Evolutionary conservation across 2,329 filamentous ascomycete species (phyloP).

Genomic region (Septoria linicola): DNA sequence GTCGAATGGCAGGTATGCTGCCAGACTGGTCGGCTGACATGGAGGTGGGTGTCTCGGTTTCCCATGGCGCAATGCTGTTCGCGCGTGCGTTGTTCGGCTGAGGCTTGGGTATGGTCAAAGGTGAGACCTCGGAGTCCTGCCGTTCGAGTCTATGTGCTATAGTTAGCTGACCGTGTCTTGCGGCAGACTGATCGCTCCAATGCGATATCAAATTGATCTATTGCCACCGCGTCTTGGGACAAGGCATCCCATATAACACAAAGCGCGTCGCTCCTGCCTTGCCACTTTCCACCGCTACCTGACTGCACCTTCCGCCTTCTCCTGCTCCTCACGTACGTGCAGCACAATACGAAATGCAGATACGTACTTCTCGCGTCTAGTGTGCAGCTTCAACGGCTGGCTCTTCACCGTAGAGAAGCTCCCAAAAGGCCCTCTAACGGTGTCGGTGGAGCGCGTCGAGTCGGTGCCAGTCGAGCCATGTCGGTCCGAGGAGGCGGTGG

Average conservation of each 20-base stretch:
- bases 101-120: conserved; percentile 38
- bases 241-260: too few relatives aligned
- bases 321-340: too few relatives aligned
- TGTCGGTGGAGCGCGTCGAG: conserved; percentile 66
- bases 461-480: conserved; percentile 65
- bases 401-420: conserved; percentile 24
- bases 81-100: conserved; percentile 48
- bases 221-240: too few relatives aligned
- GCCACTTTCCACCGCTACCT: background rate
- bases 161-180: conserved; percentile 30
- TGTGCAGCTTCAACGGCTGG: conserved; percentile 40
- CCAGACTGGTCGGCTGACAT: conserved; percentile 45
- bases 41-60: conserved; percentile 38
- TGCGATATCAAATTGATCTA: too few relatives aligned
- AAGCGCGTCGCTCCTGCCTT: background rate
- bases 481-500: conserved; percentile 51
- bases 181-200: conserved; percentile 15
- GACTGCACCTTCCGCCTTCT: too few relatives aligned
- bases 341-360: conserved; percentile 5
- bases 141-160: conserved; percentile 42
- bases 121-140: conserved; percentile 47
- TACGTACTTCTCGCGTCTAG: conserved; percentile 49
- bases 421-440: conserved; percentile 54
- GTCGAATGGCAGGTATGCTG: conserved; percentile 46
- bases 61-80: conserved; percentile 51